Evolutionary conservation across 371 early-diverging fungal species (phyloP), one percentile per base, ranked within the genome.

Genomic region (Zychaea mexicana): DNA sequence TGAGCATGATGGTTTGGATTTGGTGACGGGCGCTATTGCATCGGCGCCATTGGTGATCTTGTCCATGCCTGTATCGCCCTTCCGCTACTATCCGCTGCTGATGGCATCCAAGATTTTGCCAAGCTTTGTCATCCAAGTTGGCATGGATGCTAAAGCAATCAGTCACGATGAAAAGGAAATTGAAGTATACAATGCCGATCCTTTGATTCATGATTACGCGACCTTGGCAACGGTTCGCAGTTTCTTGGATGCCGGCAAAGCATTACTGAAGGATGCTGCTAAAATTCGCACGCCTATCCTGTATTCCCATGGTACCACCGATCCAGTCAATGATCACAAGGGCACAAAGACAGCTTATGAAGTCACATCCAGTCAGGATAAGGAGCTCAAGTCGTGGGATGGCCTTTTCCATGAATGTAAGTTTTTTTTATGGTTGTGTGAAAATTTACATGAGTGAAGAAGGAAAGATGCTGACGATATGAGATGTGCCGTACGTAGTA

Each of bases 391-490:
- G 65, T 56, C 64, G 2, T 85, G 79, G 71, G 49, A 68, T n/a
- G 85, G 70, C 8, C 65, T 76, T 24, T 83, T 76, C 62, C 87
- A 87, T 65, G 87, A 87, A 73, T 67, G 81, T 81, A 76, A 64
- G 72, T 57, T 22, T 15, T 39, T 6, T 55, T 45, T 56, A n/a
- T n/a, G n/a, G n/a, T n/a, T n/a, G n/a, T n/a, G n/a, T n/a, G n/a
- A n/a, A n/a, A n/a, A n/a, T 30, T 59, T 36, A 15, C 38, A 15
- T 36, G 38, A 0, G 24, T 39, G 32, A 52, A 28, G 21, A 1
- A 54, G 10, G 24, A 15, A 17, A n/a, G n/a, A n/a, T 52, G 17
- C n/a, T 60, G 49, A 26, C 22, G 9, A 22, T 47, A 30, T 24
- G n/a, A n/a, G n/a, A n/a, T n/a, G n/a, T n/a, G n/a, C 42, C 39